Evolutionary conservation across 2,329 filamentous ascomycete genomes (phyloP), one percentile per base, ranked within the genome.

Genomic region (Fusarium subtropicale): DNA sequence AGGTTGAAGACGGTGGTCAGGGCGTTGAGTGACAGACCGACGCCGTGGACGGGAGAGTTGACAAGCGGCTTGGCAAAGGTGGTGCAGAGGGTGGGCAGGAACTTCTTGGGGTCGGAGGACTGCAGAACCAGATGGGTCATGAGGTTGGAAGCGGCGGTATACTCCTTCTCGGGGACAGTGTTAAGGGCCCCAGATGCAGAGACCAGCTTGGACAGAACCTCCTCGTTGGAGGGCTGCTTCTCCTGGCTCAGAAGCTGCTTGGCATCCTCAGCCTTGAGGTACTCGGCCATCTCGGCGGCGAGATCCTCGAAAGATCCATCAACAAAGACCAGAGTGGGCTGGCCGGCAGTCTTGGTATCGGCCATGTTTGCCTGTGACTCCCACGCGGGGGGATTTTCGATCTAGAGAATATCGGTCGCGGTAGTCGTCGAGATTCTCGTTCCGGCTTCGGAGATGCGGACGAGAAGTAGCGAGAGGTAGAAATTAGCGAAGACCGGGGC

Each of bases 1-100:
- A 97, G 91, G 87, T 99, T 99, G 90, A 98, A 99, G 77, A 99
- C 90, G 75, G 94, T 97, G 78, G 93, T 94, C 74, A 99, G 88
- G 74, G 96, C 92, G 72, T 93, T 94, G 74, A 98, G 91, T 70
- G 94, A 93, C 71, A 99, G 88, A 51, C 92, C 91, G 68, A 91
- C 86, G 74, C 94, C 93, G 83, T 97, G 94, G 74, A 91, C 85
- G 56, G 94, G 92, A 52, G 95, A 97, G 66, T 92, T 92, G 66
- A 91, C 89, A 78, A 98, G 89, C 69, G 96, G 95, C 80, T 93
- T 91, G 71, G 89, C 89, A 77, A 99, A 92, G 83, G 97, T 95
- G 76, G 90, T 86, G 88, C 96, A 98, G 76, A 99, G 90, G 75
- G 88, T 88, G 63, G 93, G 92, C 71, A 99, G 90, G 84, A 96